A percentile compares a stretch with the other conserved stretches of the same genome.
Evolutionary conservation across 139 green algal genomes (phyloP).

Genomic region (Closterium sp.): DNA sequence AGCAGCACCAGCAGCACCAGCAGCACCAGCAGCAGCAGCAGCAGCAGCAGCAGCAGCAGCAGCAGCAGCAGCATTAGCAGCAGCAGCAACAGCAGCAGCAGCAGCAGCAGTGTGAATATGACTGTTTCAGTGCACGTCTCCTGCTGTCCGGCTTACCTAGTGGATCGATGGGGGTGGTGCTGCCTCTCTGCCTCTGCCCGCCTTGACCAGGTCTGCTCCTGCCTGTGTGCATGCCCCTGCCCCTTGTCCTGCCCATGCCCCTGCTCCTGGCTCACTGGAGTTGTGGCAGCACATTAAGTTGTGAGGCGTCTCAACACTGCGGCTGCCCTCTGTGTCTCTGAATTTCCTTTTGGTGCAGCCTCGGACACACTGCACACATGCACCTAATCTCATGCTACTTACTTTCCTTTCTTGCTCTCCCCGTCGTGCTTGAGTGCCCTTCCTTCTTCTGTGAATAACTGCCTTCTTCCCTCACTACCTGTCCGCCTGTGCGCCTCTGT

Average conservation of each 20-base stretch:
- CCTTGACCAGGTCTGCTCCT: conserved; percentile 37
- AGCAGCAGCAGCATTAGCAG: neutral
- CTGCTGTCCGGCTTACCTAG: conserved; percentile 36
- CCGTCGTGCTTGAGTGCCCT: too few species aligned
- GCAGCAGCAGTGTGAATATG: neutral
- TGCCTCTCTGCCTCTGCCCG: conserved; percentile 28
- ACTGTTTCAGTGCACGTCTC: neutral
- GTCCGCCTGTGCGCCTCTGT: too few species aligned
- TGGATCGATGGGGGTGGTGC: conserved; percentile 42
- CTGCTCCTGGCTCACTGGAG: neutral
- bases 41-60: neutral
- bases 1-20: neutral
- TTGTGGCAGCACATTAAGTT: neutral
- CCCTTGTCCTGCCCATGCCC: neutral
- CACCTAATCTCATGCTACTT: neutral
- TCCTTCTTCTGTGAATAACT: too few species aligned
- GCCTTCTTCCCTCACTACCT: too few species aligned
- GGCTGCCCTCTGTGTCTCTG: too few species aligned
- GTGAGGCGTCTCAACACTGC: too few species aligned
- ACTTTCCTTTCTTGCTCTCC: too few species aligned
- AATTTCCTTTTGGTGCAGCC: too few species aligned
- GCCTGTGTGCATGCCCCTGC: neutral
- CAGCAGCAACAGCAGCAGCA: neutral
- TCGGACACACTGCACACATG: neutral
- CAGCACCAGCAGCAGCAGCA: neutral